phyloP scores from a whole-genome alignment of 2,329 filamentous ascomycete genomes.

The Alternaria sp. region DNA sequence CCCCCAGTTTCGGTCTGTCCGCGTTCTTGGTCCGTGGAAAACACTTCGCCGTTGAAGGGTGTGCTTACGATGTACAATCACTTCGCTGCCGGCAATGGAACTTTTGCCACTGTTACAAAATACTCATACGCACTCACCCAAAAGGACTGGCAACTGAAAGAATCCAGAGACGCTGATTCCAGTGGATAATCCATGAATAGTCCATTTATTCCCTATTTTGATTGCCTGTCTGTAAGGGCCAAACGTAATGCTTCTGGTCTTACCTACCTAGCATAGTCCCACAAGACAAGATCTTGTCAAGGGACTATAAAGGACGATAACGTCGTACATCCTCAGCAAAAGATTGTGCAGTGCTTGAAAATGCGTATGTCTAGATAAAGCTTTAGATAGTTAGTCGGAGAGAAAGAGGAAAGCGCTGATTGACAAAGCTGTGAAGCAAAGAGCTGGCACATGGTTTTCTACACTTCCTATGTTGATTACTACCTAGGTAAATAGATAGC shows the following conservation, averaged over 20 bases:
- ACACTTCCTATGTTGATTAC: no score
- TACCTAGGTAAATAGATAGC: no score
- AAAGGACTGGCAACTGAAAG: neutral
- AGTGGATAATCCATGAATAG: neutral
- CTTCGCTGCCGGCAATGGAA: neutral
- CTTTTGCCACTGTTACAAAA: neutral
- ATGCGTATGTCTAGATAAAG: no score
- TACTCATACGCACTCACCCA: neutral
- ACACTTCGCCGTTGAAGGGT: neutral
- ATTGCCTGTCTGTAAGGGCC: neutral
- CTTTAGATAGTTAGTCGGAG: no score
- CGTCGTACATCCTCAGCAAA: no score
- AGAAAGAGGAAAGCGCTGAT: no score
- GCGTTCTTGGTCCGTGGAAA: neutral
- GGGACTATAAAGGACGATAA: no score
- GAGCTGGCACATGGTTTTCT: no score
- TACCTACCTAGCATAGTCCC: neutral
- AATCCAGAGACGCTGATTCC: neutral
- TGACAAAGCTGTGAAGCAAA: no score
- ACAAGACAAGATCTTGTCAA: neutral
- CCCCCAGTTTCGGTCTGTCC: neutral
- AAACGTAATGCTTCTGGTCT: neutral
- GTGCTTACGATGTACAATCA: neutral
- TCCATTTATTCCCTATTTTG: neutral
- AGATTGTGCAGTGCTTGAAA: no score